Evolutionary conservation across 2,329 filamentous ascomycete species (phyloP).

Genomic region (Sporothrix brasiliensis): DNA sequence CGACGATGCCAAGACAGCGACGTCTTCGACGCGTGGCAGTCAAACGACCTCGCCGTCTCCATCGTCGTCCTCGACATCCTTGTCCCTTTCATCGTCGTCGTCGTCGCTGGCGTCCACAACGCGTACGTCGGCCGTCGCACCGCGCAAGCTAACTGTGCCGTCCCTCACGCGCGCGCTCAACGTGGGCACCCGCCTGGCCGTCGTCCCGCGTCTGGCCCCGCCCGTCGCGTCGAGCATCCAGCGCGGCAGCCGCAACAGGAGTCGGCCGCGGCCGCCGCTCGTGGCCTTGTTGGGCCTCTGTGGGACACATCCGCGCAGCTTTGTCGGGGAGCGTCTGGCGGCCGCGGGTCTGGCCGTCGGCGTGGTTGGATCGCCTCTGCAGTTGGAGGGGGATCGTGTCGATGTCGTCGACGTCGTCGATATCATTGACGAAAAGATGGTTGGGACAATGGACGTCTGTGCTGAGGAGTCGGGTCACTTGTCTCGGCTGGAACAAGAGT

Average conservation of each 20-base stretch:
- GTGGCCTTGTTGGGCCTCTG: background rate
- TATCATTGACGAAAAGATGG: background rate
- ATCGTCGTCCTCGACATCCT: background rate
- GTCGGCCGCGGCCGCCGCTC: background rate
- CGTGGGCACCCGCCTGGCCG: too few species aligned
- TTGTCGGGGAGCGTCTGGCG: constrained; percentile 5
- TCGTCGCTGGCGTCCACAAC: background rate
- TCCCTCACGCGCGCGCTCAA: background rate
- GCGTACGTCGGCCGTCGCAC: background rate
- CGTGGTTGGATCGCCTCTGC: constrained; percentile 18
- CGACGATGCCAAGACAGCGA: background rate
- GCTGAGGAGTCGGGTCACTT: too few species aligned
- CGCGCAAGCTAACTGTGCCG: background rate
- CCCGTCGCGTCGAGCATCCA: background rate
- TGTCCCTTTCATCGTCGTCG: background rate
- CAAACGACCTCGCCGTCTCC: background rate
- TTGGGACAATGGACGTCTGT: background rate
- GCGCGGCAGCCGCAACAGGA: background rate
- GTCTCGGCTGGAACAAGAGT: background rate
- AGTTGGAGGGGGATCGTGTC: background rate
- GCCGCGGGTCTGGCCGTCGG: constrained; percentile 28
- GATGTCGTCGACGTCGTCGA: background rate
- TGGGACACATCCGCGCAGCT: background rate
- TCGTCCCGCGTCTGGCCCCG: background rate
- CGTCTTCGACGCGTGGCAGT: background rate